Percentiles rank a stretch among this genome's conserved stretches.
Evolutionary conservation across 768 basidiomycete species (phyloP).

Genomic region (Lactarius indigo): DNA sequence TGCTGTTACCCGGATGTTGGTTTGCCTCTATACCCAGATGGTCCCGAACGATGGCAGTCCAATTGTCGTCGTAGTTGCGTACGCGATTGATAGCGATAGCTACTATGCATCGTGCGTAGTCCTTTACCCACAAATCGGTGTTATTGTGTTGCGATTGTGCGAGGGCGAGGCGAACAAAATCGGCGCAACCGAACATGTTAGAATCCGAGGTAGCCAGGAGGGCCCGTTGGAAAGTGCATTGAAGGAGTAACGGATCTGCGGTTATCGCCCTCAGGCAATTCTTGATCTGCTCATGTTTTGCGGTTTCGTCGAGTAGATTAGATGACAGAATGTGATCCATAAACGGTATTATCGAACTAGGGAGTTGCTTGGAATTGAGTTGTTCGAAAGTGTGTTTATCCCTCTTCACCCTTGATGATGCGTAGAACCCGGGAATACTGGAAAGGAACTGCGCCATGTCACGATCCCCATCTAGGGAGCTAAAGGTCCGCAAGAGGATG

Average conservation of each 20-base stretch:
- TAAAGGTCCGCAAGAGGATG: neutral
- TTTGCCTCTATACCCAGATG: neutral
- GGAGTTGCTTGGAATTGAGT: neutral
- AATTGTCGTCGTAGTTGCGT: neutral
- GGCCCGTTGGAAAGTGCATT: constrained; percentile 3
- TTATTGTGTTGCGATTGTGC: neutral
- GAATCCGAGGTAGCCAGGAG: neutral
- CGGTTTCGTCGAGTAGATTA: neutral
- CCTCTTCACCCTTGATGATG: constrained; percentile 1
- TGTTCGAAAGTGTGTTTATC: neutral
- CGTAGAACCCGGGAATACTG: constrained; percentile 7
- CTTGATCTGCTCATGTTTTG: neutral
- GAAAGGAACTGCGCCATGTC: constrained; percentile 4
- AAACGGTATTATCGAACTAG: no score
- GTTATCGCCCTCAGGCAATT: neutral
- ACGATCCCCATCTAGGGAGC: neutral
- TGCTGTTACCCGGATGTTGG: neutral
- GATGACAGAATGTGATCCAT: no score
- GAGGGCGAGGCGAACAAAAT: constrained; percentile 6
- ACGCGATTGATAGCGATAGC: constrained; percentile 11
- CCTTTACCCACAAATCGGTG: neutral
- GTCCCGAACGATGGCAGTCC: neutral
- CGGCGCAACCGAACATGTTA: neutral
- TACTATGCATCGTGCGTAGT: constrained; percentile 9
- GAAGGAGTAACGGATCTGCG: neutral